Evolutionary conservation across 2,329 filamentous ascomycete species (phyloP), one percentile per base, ranked within the genome.

Genomic region (Verticillium tricorpus): DNA sequence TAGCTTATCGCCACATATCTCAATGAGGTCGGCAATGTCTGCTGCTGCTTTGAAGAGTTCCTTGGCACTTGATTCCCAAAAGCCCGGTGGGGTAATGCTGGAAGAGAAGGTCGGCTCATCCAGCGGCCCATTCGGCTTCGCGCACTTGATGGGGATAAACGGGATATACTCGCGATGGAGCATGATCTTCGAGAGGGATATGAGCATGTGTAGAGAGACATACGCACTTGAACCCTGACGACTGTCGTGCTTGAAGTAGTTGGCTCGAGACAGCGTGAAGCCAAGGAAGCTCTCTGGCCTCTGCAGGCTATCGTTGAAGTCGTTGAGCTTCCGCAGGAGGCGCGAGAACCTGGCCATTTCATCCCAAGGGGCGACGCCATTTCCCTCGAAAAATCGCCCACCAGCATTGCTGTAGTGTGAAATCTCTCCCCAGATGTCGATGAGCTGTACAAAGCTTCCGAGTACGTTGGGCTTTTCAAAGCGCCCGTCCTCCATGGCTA

Each of bases 131-230:
- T 75, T 67, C 0, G 83, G 83, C 22, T 70, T 72, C 2, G 69
- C 64, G 66, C 80, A 85, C 9, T 80, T 78, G n/a, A 89, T 77
- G 2, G 88, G 85, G 17, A 89, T 80, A 68, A 89, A 89, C 0
- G 88, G 87, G 31, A 90, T 80, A 64, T 88, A 90, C 70, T 90
- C 87, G 64, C 88, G 80, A 68, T 90, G 86, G 32, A 91, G 78
- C 76, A 89, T 85, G 64, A 92, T 87, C 61, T 83, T 81, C 69
- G 86, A 90, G 2, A 91, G 77, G 1, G 84, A 82, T 62, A 85
- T 83, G 1, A 90, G 81, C 67, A 87, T 86, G 68, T 92, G 89
- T 60, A 92, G 76, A 3, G 89, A 81, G 11, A 87, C 83, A 68
- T 89, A 92, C 8, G 84, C 82, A 56, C 86, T 87, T 1, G 85